A percentile compares a stretch with the other conserved stretches of the same genome.
phyloP scores from a whole-genome alignment of 106 monocot genomes.

The Dactylorhiza incarnata region DNA sequence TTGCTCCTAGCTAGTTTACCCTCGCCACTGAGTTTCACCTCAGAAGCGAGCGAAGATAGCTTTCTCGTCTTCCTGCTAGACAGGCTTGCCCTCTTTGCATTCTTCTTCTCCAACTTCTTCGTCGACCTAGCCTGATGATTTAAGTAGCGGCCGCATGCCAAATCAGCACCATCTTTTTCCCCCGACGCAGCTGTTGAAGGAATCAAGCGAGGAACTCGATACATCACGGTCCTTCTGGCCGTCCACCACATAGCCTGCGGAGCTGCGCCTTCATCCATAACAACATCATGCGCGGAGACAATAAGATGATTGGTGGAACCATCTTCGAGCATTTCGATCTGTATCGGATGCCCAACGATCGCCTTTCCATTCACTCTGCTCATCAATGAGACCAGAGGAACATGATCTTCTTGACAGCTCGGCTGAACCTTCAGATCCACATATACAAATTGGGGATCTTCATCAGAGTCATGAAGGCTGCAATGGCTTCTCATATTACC shows the following conservation, averaged over 20 bases:
- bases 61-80: constrained; percentile 55
- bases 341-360: constrained; percentile 85
- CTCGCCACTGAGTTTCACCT: constrained; percentile 10
- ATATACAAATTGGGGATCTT: constrained; percentile 46
- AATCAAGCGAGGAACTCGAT: constrained; percentile 55
- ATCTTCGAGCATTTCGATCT: constrained; percentile 71
- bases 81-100: constrained; percentile 22
- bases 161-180: constrained; percentile 25
- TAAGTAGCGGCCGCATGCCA: constrained; percentile 6
- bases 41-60: constrained; percentile 45
- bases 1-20: constrained; percentile 6
- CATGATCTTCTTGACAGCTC: constrained; percentile 84
- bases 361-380: constrained; percentile 97
- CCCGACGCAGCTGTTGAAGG: constrained; percentile 33
- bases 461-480: constrained; percentile 28
- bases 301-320: constrained; percentile 30
- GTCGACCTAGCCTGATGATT: constrained; percentile 9
- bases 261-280: constrained; percentile 35
- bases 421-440: constrained; percentile 72
- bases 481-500: not conserved
- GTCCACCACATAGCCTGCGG: constrained; percentile 57
- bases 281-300: constrained; percentile 17
- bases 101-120: constrained; percentile 50
- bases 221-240: constrained; percentile 71
- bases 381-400: constrained; percentile 92